Conservation (phyloP, 768 basidiomycete genomes). For the Suillus alpinus region DNA sequence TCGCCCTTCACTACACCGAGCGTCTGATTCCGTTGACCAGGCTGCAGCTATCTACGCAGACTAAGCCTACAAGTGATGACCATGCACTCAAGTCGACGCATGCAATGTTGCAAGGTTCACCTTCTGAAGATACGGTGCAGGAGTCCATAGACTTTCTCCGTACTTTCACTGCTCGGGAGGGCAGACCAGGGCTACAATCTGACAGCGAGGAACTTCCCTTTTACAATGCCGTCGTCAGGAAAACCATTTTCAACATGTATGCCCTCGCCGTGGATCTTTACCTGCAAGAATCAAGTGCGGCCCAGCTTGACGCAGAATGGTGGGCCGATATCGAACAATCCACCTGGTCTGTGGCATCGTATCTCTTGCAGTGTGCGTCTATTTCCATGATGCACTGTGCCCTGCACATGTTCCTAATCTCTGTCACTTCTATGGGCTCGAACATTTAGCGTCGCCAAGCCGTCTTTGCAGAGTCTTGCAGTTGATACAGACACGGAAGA, state of each 20-base stretch:
- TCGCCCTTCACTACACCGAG: slow-evolving; percentile 27
- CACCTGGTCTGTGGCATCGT: slow-evolving; percentile 49
- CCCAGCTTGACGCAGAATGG: slow-evolving; percentile 80
- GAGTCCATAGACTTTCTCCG: slow-evolving; percentile 16
- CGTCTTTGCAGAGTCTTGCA: slow-evolving; percentile 33
- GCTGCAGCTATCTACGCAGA: slow-evolving; percentile 7
- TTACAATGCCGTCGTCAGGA: slow-evolving; percentile 41
- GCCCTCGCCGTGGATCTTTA: slow-evolving; percentile 61
- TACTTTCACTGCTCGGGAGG: not conserved
- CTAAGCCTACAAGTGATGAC: slow-evolving; percentile 9
- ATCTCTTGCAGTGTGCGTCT: slow-evolving; percentile 75
- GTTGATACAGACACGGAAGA: slow-evolving; percentile 40
- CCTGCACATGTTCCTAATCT: slow-evolving; percentile 1
- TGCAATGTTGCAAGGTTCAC: slow-evolving; percentile 19
- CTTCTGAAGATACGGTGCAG: slow-evolving; percentile 15
- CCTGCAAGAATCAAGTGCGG: slow-evolving; percentile 62
- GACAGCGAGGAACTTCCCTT: slow-evolving; percentile 8
- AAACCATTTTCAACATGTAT: slow-evolving; percentile 58
- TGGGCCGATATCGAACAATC: slow-evolving; percentile 77
- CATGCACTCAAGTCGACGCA: slow-evolving; percentile 15
- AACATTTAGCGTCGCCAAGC: slow-evolving; percentile 23
- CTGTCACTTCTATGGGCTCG: not conserved
- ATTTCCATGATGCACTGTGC: not conserved
- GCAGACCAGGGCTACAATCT: not conserved
- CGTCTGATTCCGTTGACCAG: slow-evolving; percentile 19